Conservation (phyloP, 2,329 filamentous ascomycete genomes). For the Arthrobotrys sphaeroides region DNA sequence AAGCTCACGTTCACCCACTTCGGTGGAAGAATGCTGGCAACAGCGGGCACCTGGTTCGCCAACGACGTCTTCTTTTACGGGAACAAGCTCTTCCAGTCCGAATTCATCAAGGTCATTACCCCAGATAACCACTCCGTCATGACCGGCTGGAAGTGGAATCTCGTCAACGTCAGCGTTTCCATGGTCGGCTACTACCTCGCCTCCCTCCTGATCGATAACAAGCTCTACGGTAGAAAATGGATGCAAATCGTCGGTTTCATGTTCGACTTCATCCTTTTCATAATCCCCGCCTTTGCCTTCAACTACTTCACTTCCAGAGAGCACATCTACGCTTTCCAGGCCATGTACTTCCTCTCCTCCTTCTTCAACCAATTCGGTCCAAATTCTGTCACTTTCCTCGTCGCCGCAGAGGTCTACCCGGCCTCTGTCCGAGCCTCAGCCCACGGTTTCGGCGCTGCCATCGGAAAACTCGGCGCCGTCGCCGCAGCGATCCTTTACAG, state of each 20-base stretch:
- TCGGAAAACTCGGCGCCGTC: conserved; percentile 88
- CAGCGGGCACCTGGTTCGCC: conserved; percentile 88
- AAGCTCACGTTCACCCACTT: conserved; percentile 82
- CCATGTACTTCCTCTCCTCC: conserved; percentile 96
- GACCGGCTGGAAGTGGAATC: conserved; percentile 88
- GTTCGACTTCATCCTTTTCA: conserved; percentile 91
- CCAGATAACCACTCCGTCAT: conserved; percentile 76
- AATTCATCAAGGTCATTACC: conserved; percentile 86
- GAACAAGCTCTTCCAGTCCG: conserved; percentile 94
- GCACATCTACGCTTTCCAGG: conserved; percentile 88
- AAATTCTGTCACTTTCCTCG: conserved; percentile 95
- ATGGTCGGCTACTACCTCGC: conserved; percentile 90
- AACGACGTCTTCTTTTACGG: conserved; percentile 99
- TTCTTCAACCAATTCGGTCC: conserved; percentile 99
- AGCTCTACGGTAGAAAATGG: conserved; percentile 92
- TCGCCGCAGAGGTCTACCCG: conserved; percentile 95
- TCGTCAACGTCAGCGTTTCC: conserved; percentile 88
- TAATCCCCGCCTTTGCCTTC: conserved; percentile 89
- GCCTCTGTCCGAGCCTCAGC: conserved; percentile 91
- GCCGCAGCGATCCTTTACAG: conserved; percentile 90
- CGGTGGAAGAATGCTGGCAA: conserved; percentile 84
- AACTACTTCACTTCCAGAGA: conserved; percentile 77
- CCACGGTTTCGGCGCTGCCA: conserved; percentile 91
- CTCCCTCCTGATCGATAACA: conserved; percentile 87
- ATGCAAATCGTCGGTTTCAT: conserved; percentile 97